phyloP scores from a whole-genome alignment of 1,139 yeast species.

The Insectozyma bohioensis region DNA sequence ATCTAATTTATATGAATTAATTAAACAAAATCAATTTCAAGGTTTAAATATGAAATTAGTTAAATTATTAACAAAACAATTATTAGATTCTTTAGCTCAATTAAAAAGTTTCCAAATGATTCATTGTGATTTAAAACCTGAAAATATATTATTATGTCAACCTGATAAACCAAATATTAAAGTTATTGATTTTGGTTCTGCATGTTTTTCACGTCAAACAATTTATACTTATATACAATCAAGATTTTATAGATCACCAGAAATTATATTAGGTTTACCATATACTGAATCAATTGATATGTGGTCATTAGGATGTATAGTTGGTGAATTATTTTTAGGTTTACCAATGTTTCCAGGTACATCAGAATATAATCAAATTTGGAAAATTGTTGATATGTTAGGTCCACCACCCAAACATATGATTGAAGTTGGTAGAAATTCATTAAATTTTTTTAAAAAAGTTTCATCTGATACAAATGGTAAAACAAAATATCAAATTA shows the following conservation, averaged over 20 bases:
- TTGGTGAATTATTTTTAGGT: slow-evolving; percentile 90
- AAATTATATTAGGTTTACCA: slow-evolving; percentile 87
- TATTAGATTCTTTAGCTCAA: slow-evolving; percentile 76
- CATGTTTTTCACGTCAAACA: slow-evolving; percentile 90
- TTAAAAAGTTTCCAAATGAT: slow-evolving; percentile 82
- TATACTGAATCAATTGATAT: slow-evolving; percentile 91
- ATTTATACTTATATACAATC: slow-evolving; percentile 94
- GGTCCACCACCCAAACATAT: slow-evolving; percentile 94
- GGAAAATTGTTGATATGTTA: slow-evolving; percentile 77
- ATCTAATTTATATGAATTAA: slow-evolving; percentile 83
- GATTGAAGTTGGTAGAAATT: slow-evolving; percentile 92
- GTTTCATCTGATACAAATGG: slow-evolving; percentile 24
- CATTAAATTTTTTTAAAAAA: slow-evolving; percentile 67
- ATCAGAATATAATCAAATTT: slow-evolving; percentile 87
- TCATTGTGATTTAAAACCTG: slow-evolving; percentile 97
- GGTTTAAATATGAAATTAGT: slow-evolving; percentile 85
- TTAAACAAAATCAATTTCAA: slow-evolving; percentile 91
- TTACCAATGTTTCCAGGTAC: slow-evolving; percentile 94
- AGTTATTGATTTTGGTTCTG: slow-evolving; percentile 95
- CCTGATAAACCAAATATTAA: slow-evolving; percentile 88
- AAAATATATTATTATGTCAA: slow-evolving; percentile 78
- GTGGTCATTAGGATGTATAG: slow-evolving; percentile 98
- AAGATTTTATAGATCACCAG: slow-evolving; percentile 94
- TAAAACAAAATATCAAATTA: slow-evolving; percentile 32
- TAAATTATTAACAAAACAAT: slow-evolving; percentile 73